Evolutionary conservation across 2,329 filamentous ascomycete genomes (phyloP).

Genomic region (Exserohilum turcica): DNA sequence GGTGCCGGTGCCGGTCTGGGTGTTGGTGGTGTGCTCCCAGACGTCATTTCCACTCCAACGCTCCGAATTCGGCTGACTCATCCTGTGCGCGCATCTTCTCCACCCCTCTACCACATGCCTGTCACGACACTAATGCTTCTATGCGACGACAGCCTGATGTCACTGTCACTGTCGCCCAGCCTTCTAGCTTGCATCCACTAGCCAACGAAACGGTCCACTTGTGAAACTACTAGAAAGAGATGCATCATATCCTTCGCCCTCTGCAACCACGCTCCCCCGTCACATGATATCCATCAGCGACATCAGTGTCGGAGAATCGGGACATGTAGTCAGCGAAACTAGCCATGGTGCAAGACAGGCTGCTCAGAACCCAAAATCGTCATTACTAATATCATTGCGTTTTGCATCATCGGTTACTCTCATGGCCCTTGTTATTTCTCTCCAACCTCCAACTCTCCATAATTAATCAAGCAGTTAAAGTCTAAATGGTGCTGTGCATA

Average conservation of each 20-base stretch:
- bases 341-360: constrained; percentile 22
- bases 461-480: neutral
- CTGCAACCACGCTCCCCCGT: too few relatives aligned
- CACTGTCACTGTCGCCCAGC: neutral
- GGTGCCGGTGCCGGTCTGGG: too few relatives aligned
- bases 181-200: too few relatives aligned
- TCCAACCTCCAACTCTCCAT: neutral
- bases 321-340: constrained; percentile 58
- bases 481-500: neutral
- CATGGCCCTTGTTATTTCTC: neutral
- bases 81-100: neutral
- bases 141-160: neutral
- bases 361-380: neutral
- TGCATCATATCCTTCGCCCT: too few relatives aligned
- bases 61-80: constrained; percentile 5
- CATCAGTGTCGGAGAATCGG: constrained; percentile 56
- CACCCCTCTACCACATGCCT: neutral
- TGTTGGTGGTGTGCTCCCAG: neutral
- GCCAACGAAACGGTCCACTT: too few relatives aligned
- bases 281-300: constrained; percentile 59
- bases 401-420: too few relatives aligned
- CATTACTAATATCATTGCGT: neutral
- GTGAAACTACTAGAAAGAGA: too few relatives aligned
- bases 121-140: neutral
- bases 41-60: constrained; percentile 8